Base-by-base conservation (phyloP, 2,329 filamentous ascomycete genomes). In the Microdochium paspali region DNA sequence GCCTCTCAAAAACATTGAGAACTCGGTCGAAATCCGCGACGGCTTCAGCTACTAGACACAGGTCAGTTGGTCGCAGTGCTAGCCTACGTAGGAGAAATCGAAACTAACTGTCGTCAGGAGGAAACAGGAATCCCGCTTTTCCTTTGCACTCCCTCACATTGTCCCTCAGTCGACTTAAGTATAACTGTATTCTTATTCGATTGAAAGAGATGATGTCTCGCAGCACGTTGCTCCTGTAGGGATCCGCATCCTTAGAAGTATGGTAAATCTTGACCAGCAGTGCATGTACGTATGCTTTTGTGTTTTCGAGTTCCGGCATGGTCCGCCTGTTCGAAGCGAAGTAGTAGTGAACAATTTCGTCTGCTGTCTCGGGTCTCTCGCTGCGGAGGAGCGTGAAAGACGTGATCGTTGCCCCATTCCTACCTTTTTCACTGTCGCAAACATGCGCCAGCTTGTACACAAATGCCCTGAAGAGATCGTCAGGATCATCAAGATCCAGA, bases 361-460 rank as follows among this genome's bases (percentile, higher is more conserved):
- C 13, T 45, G 10, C 4, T 13, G 31, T 10, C 12, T n/a, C 24
- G 18, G 31, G 45, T 5, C 20, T 15, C 4, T 28, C 32, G 6
- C 12, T 42, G 6, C 6, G 32, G 1, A 53, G 46, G 20, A 50
- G 32, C 4, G 30, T 46, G 47, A 51, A 44, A 2, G 51, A 46
- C 1, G 51, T 51, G 2, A 53, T 48, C 4, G 49, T 44, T 12
- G 40, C 25, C 12, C 50, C 50, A 3, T 42, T 10, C 4, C 18
- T 18, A 6, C 35, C 45, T 3, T 25, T 35, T 10, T 12, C 46
- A 44, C 28, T 15, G 24, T 53, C 51, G 43, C 51, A 53, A 30
- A 51, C 30, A 10, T 51, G 47, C 18, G 46, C 46, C 7, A 53
- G 30, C 23, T 46, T 51, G 23, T 53, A 51, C 10, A 53, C 42